These are phyloP conservation scores for Phytopythium aichiense DNA, from an alignment of 352 stramenopile species.

Conservation along the genomic window DNA sequence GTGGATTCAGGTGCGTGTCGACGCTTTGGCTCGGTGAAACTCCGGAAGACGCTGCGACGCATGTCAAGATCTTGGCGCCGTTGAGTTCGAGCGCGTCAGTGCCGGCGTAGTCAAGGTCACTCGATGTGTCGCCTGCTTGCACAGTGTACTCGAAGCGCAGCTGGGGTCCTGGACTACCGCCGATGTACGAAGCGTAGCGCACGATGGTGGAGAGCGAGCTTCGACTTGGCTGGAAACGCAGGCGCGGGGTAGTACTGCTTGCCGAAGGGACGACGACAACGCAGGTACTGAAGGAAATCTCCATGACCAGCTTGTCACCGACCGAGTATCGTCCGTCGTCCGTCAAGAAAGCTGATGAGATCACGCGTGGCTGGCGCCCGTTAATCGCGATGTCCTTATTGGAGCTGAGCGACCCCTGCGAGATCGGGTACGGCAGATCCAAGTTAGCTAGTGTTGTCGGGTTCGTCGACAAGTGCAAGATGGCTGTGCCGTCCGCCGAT, in stretches of 20 bases:
- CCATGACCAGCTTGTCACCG: constrained; percentile 49
- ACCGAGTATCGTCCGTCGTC: constrained; percentile 60
- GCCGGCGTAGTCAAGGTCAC: constrained; percentile 61
- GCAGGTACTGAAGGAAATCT: constrained; percentile 65
- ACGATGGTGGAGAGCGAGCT: constrained; percentile 41
- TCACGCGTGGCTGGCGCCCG: constrained; percentile 59
- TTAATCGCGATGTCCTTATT: constrained; percentile 70
- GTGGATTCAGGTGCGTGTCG: constrained; percentile 77
- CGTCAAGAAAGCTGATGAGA: constrained; percentile 45
- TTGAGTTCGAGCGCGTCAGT: constrained; percentile 58
- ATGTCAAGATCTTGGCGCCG: constrained; percentile 68
- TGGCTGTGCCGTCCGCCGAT: constrained; percentile 36
- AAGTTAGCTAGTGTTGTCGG: constrained; percentile 65
- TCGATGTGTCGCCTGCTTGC: constrained; percentile 60
- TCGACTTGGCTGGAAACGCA: constrained; percentile 54
- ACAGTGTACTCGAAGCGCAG: constrained; percentile 77
- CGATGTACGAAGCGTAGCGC: constrained; percentile 53
- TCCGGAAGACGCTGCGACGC: constrained; percentile 21
- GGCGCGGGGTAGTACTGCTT: constrained; percentile 23
- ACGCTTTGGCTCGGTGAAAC: constrained; percentile 41
- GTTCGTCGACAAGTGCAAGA: constrained; percentile 58
- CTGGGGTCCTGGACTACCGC: constrained; percentile 37
- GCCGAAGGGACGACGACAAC: constrained; percentile 36
- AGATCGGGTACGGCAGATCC: constrained; percentile 62
- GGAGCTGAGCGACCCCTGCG: constrained; percentile 59